phyloP scores from a whole-genome alignment of 306 rosid species.

The Corylus americana region DNA sequence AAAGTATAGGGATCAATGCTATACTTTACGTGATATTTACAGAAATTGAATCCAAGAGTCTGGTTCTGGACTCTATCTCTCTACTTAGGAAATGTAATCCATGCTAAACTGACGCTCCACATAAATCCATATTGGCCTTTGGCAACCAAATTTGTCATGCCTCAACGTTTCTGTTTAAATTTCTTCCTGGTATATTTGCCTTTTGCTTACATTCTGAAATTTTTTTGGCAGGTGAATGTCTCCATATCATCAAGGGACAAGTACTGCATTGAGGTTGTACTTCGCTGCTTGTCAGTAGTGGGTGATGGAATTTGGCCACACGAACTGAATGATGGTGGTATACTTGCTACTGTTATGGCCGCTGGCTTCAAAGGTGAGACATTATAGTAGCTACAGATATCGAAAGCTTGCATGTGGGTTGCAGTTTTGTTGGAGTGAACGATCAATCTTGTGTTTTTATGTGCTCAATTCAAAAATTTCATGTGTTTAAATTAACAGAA shows the following conservation, averaged over 20 bases:
- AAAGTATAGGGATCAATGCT: background rate
- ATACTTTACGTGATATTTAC: background rate
- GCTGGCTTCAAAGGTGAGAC: constrained; percentile 93
- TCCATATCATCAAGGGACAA: constrained; percentile 68
- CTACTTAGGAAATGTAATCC: background rate
- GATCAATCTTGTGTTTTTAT: background rate
- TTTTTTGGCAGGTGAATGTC: constrained; percentile 60
- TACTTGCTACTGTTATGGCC: constrained; percentile 72
- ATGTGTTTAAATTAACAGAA: constrained; percentile 6
- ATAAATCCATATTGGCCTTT: constrained; percentile 13
- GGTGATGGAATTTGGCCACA: constrained; percentile 86
- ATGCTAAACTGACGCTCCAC: background rate
- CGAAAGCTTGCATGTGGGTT: background rate
- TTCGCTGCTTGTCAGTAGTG: constrained; percentile 76
- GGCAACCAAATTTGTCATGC: constrained; percentile 14
- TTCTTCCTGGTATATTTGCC: constrained; percentile 14
- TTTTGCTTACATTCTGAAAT: constrained; percentile 26
- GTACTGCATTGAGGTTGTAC: constrained; percentile 80
- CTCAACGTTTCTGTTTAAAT: constrained; percentile 4
- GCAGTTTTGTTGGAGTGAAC: background rate
- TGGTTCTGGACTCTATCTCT: background rate
- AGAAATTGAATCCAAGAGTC: background rate
- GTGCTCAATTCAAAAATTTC: background rate
- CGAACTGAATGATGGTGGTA: constrained; percentile 71
- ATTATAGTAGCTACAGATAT: constrained; percentile 5